A percentile compares a stretch with the other conserved stretches of the same genome.
phyloP scores from a whole-genome alignment of 208 protist species.

The Naegleria fowleri region DNA sequence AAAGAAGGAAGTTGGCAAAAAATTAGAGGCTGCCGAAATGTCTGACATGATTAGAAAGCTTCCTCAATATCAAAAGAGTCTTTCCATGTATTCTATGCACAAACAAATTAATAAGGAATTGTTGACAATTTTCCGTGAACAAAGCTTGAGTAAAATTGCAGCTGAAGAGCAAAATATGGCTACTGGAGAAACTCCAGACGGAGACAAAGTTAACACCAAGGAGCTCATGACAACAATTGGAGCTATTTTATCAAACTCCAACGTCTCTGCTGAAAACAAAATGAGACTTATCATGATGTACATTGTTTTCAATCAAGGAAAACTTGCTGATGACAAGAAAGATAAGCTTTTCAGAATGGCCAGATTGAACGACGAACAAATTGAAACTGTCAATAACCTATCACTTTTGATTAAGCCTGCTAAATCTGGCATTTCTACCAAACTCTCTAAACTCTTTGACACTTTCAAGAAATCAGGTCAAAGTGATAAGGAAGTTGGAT shows the following conservation, averaged over 20 bases:
- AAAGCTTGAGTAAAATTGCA: background rate
- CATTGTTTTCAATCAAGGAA: slow-evolving; percentile 14
- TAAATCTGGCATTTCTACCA: background rate
- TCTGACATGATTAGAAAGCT: slow-evolving; percentile 14
- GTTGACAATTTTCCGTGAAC: background rate
- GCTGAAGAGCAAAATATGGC: slow-evolving; percentile 27
- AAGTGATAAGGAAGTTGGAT: background rate
- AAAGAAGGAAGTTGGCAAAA: background rate
- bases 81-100: background rate
- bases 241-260: background rate
- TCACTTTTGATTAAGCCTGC: background rate
- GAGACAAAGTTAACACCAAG: background rate
- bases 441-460: background rate
- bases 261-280: background rate
- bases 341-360: background rate
- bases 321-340: background rate
- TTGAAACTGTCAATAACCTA: background rate
- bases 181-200: background rate
- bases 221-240: background rate
- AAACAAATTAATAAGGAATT: background rate
- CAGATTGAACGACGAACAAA: background rate
- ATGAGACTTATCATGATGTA: slow-evolving; percentile 15
- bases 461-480: background rate
- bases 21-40: background rate
- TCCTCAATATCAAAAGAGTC: background rate